Evolutionary conservation across 139 green algal species (phyloP), one percentile per base, ranked within the genome.

Genomic region (Closterium sp.): DNA sequence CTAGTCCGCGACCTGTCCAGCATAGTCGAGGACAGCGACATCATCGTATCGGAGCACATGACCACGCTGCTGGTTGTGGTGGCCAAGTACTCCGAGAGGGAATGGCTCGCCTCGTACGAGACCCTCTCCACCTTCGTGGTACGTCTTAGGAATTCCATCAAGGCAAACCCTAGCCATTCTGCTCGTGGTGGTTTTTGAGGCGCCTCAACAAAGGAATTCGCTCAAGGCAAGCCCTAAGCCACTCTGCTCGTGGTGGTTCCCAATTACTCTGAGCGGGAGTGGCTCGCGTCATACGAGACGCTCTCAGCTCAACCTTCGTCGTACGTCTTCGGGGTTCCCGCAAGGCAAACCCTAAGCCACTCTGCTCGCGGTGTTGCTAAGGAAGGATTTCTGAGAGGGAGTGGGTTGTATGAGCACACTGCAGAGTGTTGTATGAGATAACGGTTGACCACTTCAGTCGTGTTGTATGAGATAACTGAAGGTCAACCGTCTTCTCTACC

Each of bases 301-400:
- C 94, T 99, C 30, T 95, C 95, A n/a, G n/a, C 31, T 95, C 95
- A 33, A 96, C 98, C 34, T 99, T 97, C 91, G 95, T 96, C 84
- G 94, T 94, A 86, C 38, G 91, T 21, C 8, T n/a, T n/a, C n/a
- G n/a, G n/a, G n/a, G n/a, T n/a, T n/a, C n/a, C n/a, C 85, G 98
- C 96, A 8, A 98, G 99, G 93, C 98, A 99, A n/a, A n/a, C n/a
- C n/a, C 95, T 90, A 99, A 33, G 94, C 89, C 34, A 99, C 98
- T 0, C 90, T 98, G n/a, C 87, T 98, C 87, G 97, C 98, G 33
- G 95, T 99, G 55, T 96, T 99, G 9, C 88, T 95, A 85, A 97
- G n/a, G n/a, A n/a, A n/a, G n/a, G n/a, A 97, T 92, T 96, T 89
- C 76, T 23, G 88, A 97, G n/a, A 95, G 96, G 69, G 98, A 99